These are phyloP conservation scores for Phytophthora meadii DNA, from an alignment of 352 stramenopile species.

Conservation along the genomic window DNA sequence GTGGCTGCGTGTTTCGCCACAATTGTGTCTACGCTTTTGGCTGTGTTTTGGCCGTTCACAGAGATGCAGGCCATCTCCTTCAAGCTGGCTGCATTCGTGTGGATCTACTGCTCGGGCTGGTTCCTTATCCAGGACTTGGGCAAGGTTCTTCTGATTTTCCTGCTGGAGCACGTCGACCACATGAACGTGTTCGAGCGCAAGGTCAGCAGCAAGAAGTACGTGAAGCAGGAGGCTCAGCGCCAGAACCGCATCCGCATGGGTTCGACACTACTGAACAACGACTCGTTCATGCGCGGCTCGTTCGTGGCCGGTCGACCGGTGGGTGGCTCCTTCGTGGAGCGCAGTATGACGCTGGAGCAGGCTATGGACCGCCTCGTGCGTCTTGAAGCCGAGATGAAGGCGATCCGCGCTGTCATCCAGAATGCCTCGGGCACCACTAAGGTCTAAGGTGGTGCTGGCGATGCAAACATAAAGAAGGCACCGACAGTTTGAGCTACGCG, in stretches of 20 bases:
- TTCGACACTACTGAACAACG: conserved; percentile 62
- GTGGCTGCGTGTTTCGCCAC: conserved; percentile 82
- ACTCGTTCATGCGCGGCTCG: conserved; percentile 78
- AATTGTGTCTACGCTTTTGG: conserved; percentile 79
- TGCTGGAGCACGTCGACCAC: conserved; percentile 65
- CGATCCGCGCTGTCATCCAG: conserved; percentile 72
- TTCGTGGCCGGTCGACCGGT: conserved; percentile 82
- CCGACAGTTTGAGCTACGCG: conserved; percentile 13
- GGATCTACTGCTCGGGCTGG: conserved; percentile 90
- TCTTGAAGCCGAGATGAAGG: conserved; percentile 73
- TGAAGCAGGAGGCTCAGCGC: conserved; percentile 68
- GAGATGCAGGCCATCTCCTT: conserved; percentile 81
- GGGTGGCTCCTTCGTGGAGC: conserved; percentile 58
- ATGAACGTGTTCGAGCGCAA: conserved; percentile 67
- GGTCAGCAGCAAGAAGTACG: conserved; percentile 67
- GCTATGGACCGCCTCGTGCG: conserved; percentile 77
- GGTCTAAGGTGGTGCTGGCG: conserved; percentile 20
- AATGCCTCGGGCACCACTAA: conserved; percentile 39
- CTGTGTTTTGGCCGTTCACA: conserved; percentile 86
- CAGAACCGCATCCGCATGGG: conserved; percentile 85
- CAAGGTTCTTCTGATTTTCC: conserved; percentile 73
- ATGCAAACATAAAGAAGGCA: conserved; percentile 7
- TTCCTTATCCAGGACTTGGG: conserved; percentile 89
- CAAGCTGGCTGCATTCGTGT: conserved; percentile 83
- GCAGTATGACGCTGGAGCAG: conserved; percentile 72